Evolutionary conservation across 2,329 filamentous ascomycete species (phyloP).

Genomic region (Orbilia javanica): DNA sequence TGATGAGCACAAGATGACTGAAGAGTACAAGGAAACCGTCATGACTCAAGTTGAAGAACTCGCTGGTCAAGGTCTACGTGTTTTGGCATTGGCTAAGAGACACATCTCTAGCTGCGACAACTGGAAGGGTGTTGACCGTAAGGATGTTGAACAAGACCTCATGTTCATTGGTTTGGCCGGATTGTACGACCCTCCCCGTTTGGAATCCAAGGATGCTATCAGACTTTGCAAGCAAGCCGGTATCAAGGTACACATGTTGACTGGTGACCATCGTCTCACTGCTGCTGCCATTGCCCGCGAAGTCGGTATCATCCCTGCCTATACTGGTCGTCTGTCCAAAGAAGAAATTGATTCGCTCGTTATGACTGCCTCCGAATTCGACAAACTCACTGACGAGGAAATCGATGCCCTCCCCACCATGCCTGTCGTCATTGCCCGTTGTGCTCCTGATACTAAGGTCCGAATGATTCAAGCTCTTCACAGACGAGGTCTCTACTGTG

Average conservation of each 20-base stretch:
- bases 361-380: constrained; percentile 82
- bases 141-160: constrained; percentile 76
- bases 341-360: constrained; percentile 77
- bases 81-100: constrained; percentile 73
- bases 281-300: constrained; percentile 78
- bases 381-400: constrained; percentile 79
- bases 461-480: constrained; percentile 91
- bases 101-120: constrained; percentile 62
- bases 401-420: constrained; percentile 81
- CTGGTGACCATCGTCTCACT: constrained; percentile 79
- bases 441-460: constrained; percentile 86
- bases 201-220: constrained; percentile 81
- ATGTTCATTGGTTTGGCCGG: constrained; percentile 84
- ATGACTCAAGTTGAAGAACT: constrained; percentile 77
- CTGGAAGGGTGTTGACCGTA: constrained; percentile 69
- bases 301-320: constrained; percentile 74
- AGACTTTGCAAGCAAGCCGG: constrained; percentile 78
- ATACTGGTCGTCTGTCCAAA: constrained; percentile 70
- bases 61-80: constrained; percentile 76
- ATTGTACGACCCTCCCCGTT: constrained; percentile 86
- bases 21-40: constrained; percentile 68
- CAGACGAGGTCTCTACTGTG: constrained; percentile 79
- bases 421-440: constrained; percentile 82
- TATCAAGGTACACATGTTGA: constrained; percentile 86
- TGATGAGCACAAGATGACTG: constrained; percentile 63